A percentile compares a stretch with the other conserved stretches of the same genome.
These are phyloP conservation scores for Begonia loranthoides DNA, from an alignment of 306 rosid genomes.

Conservation along the genomic window DNA sequence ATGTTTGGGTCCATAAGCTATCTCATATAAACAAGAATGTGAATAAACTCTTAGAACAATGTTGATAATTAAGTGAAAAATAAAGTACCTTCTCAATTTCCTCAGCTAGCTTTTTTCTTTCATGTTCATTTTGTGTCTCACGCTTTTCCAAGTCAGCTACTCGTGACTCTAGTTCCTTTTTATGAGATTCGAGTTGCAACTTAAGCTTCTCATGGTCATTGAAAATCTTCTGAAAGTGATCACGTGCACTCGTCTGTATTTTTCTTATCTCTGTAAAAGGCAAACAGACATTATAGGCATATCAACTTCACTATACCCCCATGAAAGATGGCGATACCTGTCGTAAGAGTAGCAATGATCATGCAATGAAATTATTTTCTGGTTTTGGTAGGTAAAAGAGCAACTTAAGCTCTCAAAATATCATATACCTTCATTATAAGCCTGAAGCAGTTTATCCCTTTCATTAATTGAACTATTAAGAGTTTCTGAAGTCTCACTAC, in stretches of 20 bases:
- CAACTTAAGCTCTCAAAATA: neutral
- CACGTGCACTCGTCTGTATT: constrained; percentile 67
- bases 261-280: constrained; percentile 59
- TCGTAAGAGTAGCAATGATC: too few relatives aligned
- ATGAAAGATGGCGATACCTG: constrained; percentile 1
- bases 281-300: too few relatives aligned
- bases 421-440: constrained; percentile 58
- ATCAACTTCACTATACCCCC: neutral
- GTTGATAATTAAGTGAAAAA: neutral
- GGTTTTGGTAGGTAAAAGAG: neutral
- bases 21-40: too few relatives aligned
- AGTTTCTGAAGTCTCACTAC: constrained; percentile 40
- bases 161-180: constrained; percentile 55
- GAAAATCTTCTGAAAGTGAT: constrained; percentile 74
- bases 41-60: too few relatives aligned
- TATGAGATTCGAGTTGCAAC: constrained; percentile 70
- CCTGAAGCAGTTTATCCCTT: constrained; percentile 52
- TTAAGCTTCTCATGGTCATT: constrained; percentile 67
- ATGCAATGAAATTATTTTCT: neutral
- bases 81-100: constrained; percentile 60
- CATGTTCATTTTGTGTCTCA: constrained; percentile 64
- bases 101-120: constrained; percentile 67
- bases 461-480: constrained; percentile 35
- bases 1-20: too few relatives aligned
- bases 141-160: constrained; percentile 78